A percentile compares a stretch with the other conserved stretches of the same genome.
Conservation (phyloP, 768 basidiomycete genomes). For the Sarcomyxa edulis region DNA sequence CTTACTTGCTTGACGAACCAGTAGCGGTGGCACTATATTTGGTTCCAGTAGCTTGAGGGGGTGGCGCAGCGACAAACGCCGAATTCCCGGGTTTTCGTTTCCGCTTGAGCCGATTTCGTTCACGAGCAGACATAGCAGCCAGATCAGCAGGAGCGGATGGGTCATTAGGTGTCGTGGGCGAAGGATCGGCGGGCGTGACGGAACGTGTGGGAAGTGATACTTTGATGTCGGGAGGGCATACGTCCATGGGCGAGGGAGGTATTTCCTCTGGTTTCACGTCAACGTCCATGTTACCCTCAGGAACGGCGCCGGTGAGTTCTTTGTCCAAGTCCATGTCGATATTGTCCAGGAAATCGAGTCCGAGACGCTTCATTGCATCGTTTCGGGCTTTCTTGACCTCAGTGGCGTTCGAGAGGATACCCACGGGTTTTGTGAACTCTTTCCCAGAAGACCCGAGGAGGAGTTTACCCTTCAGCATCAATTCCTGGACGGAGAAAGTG, state of each 20-base stretch:
- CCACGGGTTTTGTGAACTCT: conserved; percentile 75
- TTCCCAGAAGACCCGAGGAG: conserved; percentile 92
- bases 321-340: conserved; percentile 84
- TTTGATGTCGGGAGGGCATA: conserved; percentile 28
- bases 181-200: conserved; percentile 41
- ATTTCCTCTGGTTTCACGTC: conserved; percentile 33
- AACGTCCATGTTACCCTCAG: conserved; percentile 37
- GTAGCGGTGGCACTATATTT: conserved; percentile 58
- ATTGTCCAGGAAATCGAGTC: conserved; percentile 79
- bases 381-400: conserved; percentile 86
- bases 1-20: conserved; percentile 57
- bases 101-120: conserved; percentile 89
- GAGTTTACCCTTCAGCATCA: conserved; percentile 71
- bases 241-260: conserved; percentile 36
- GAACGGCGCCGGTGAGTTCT: conserved; percentile 58
- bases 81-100: conserved; percentile 87
- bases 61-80: conserved; percentile 75
- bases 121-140: conserved; percentile 76
- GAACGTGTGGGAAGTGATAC: conserved; percentile 34
- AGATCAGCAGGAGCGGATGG: conserved; percentile 42
- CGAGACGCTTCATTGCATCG: conserved; percentile 84
- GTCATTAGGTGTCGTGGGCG: conserved; percentile 43
- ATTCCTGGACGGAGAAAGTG: conserved; percentile 69
- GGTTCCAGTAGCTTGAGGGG: conserved; percentile 50
- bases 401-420: conserved; percentile 64